Conservation (phyloP, 1,139 yeast genomes). For the Candida frijolesensis region DNA sequence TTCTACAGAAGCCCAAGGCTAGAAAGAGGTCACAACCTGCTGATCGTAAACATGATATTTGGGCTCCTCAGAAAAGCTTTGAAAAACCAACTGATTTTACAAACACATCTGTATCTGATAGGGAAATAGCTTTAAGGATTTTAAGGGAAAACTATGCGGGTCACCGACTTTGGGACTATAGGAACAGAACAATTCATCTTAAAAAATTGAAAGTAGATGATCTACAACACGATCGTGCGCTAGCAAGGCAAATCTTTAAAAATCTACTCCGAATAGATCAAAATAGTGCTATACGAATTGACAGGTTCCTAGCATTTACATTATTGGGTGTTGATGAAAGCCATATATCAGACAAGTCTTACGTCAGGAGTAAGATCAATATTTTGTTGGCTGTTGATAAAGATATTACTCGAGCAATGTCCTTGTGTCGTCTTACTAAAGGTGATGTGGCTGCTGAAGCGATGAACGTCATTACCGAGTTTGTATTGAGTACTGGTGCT, state of each 20-base stretch:
- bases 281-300: slow-evolving; percentile 29
- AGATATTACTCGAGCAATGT: slow-evolving; percentile 52
- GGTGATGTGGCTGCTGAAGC: slow-evolving; percentile 53
- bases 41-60: background rate
- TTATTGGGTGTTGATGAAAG: slow-evolving; percentile 59
- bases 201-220: slow-evolving; percentile 23
- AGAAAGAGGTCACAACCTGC: slow-evolving; percentile 6
- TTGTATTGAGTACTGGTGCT: slow-evolving; percentile 44
- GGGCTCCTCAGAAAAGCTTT: background rate
- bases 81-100: too few relatives aligned
- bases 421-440: slow-evolving; percentile 51
- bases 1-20: background rate
- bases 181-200: too few relatives aligned
- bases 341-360: slow-evolving; percentile 56
- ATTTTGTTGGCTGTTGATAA: slow-evolving; percentile 53
- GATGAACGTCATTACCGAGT: slow-evolving; percentile 60
- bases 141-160: slow-evolving; percentile 20
- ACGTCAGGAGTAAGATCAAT: slow-evolving; percentile 54
- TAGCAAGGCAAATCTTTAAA: slow-evolving; percentile 30
- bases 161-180: slow-evolving; percentile 17
- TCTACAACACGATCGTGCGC: slow-evolving; percentile 20
- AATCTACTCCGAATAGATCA: slow-evolving; percentile 30
- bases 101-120: too few relatives aligned
- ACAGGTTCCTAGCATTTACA: slow-evolving; percentile 48
- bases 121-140: background rate